A percentile compares a stretch with the other conserved stretches of the same genome.
phyloP scores from a whole-genome alignment of 2,329 filamentous ascomycete species.

The Clathrospora elynae region DNA sequence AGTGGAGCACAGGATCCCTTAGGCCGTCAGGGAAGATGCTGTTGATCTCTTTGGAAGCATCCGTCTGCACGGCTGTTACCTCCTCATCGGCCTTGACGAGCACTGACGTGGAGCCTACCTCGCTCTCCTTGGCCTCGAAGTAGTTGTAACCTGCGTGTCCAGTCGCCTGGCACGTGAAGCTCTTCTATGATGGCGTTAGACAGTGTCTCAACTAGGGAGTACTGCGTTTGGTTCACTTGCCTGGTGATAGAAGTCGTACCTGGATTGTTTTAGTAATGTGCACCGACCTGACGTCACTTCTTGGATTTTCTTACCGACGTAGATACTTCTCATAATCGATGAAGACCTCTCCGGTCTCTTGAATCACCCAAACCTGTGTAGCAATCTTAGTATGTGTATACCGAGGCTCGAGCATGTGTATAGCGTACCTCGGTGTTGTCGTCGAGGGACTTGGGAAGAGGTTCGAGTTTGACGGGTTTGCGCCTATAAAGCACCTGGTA shows the following conservation, averaged over 20 bases:
- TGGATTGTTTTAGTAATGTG: slow-evolving; percentile 48
- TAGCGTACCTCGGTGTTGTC: slow-evolving; percentile 78
- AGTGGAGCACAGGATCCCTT: slow-evolving; percentile 86
- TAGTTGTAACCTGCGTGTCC: slow-evolving; percentile 90
- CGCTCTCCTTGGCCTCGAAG: slow-evolving; percentile 89
- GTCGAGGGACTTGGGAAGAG: slow-evolving; percentile 73
- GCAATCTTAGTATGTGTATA: slow-evolving; percentile 35
- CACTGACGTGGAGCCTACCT: slow-evolving; percentile 64
- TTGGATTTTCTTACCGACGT: slow-evolving; percentile 65
- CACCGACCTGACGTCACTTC: slow-evolving; percentile 28
- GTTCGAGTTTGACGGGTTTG: slow-evolving; percentile 86
- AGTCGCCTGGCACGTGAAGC: slow-evolving; percentile 95
- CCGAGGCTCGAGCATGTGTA: slow-evolving; percentile 8
- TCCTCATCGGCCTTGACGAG: slow-evolving; percentile 31
- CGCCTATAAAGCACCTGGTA: slow-evolving; percentile 89
- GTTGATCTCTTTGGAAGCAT: slow-evolving; percentile 85
- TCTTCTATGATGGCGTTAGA: slow-evolving; percentile 61
- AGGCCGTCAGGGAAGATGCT: slow-evolving; percentile 88
- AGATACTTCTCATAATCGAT: slow-evolving; percentile 86
- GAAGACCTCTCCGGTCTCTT: slow-evolving; percentile 89
- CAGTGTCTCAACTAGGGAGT: not conserved
- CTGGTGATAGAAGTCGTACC: slow-evolving; percentile 93
- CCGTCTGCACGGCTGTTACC: slow-evolving; percentile 49
- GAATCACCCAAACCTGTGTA: slow-evolving; percentile 84
- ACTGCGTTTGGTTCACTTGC: slow-evolving; percentile 54